Evolutionary conservation across 1,284 basidiomycete genomes (phyloP), one percentile per base, ranked within the genome.

Genomic region (Porodaedalea pini): DNA sequence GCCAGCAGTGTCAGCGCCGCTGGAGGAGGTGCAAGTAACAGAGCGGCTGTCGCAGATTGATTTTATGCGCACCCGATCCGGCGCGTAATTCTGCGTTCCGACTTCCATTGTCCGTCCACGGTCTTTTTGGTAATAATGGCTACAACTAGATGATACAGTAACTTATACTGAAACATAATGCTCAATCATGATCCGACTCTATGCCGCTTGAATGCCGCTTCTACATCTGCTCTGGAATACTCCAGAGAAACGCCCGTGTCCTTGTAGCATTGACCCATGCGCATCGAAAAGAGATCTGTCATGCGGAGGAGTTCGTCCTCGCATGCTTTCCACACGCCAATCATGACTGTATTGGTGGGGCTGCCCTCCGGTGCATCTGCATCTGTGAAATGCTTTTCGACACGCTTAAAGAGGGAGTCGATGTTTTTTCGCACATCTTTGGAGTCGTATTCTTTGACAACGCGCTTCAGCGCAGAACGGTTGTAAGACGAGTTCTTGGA

Each of bases 301-400:
- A 92, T 80, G 61, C 81, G 79, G 59, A 86, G 70, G 57, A 96
- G 68, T 66, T 94, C 91, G 52, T 87, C 84, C 67, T 94, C 91
- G 68, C 92, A 90, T 25, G 90, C 86, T 64, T 82, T 89, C 94
- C 94, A 96, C 1, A 95, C 92, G 2, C 83, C 86, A 39, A 83
- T 80, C 72, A 94, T 77, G 51, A 93, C 83, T 6, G 78, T 72
- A 48, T 83, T 81, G 27, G 56, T 27, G 13, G 29, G 23, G 17
- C 10, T 31, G 6, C 80, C 81, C 61, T 87, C 88, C 6, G 84
- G 81, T 0, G 82, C 81, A 65, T 93, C 90, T 2, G 85, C 81
- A 65, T 93, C 90, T 2, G 85, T 85, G 69, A 98, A 98, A 69
- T 98, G 96, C 71, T 99, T 99, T 70, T 94, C 92, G 25, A 99